These are phyloP conservation scores for Mucor mucedo DNA, from an alignment of 371 early-diverging fungal genomes.

Conservation along the genomic window DNA sequence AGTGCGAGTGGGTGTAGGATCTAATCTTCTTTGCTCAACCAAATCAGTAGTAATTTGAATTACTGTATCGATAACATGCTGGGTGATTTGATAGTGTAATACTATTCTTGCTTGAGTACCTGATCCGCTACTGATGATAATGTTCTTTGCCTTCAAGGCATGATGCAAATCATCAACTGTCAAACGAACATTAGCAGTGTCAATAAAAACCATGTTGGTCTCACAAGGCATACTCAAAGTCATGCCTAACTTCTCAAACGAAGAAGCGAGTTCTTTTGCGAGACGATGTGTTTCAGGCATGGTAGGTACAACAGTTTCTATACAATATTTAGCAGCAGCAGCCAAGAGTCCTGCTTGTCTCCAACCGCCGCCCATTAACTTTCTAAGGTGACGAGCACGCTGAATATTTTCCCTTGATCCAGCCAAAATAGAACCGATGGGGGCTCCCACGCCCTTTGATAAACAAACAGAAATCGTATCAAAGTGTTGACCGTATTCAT, in stretches of 20 bases:
- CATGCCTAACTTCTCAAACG: constrained; percentile 64
- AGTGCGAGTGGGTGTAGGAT: neutral
- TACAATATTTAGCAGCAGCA: constrained; percentile 71
- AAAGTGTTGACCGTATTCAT: constrained; percentile 70
- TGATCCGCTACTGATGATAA: constrained; percentile 56
- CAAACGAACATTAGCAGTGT: constrained; percentile 49
- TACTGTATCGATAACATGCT: constrained; percentile 58
- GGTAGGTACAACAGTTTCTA: constrained; percentile 65
- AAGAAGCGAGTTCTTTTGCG: constrained; percentile 64
- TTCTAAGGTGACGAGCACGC: constrained; percentile 80
- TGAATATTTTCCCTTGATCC: constrained; percentile 62
- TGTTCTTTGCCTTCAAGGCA: constrained; percentile 49
- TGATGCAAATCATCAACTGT: constrained; percentile 52
- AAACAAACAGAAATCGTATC: constrained; percentile 87
- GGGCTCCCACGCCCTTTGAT: constrained; percentile 89
- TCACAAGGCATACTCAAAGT: constrained; percentile 66
- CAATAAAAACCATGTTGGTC: constrained; percentile 89
- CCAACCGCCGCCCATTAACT: constrained; percentile 92
- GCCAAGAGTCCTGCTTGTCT: constrained; percentile 86
- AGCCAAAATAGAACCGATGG: constrained; percentile 86
- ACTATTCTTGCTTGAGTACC: constrained; percentile 64
- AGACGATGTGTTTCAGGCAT: constrained; percentile 68
- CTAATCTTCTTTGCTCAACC: constrained; percentile 13
- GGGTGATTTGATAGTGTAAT: constrained; percentile 72
- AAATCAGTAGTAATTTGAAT: constrained; percentile 28